Percentiles rank a stretch among this genome's conserved stretches.
Evolutionary conservation across 139 green algal genomes (phyloP).

Genomic region (Coelastrella sp.): DNA sequence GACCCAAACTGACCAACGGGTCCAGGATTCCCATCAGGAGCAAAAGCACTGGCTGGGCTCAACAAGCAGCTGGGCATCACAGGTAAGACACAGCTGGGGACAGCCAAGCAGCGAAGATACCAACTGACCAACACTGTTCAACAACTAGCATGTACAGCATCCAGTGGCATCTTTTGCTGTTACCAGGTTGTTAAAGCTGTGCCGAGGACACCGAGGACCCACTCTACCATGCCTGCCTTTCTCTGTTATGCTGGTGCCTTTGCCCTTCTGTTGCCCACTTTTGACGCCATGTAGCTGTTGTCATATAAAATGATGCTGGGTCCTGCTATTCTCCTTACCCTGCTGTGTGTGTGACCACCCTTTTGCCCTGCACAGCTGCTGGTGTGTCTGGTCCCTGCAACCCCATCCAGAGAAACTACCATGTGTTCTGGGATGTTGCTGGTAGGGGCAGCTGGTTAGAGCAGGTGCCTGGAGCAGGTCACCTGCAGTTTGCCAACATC

Average conservation of each 20-base stretch:
- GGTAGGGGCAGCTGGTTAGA: slow-evolving; percentile 35
- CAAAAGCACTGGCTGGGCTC: too few relatives aligned
- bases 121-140: too few relatives aligned
- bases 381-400: slow-evolving; percentile 63
- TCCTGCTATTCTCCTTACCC: not conserved
- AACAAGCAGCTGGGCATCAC: not conserved
- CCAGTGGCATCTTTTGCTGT: not conserved
- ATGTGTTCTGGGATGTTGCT: slow-evolving; percentile 31
- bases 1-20: too few relatives aligned
- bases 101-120: not conserved
- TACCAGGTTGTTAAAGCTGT: too few relatives aligned
- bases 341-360: too few relatives aligned
- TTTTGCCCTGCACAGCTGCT: too few relatives aligned
- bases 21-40: too few relatives aligned
- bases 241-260: too few relatives aligned
- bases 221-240: too few relatives aligned
- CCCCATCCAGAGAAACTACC: slow-evolving; percentile 55
- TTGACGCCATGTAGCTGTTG: too few relatives aligned
- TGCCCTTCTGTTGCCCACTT: too few relatives aligned
- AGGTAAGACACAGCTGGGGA: not conserved
- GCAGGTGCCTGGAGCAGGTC: slow-evolving; percentile 8
- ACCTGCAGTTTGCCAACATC: slow-evolving; percentile 39
- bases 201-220: too few relatives aligned
- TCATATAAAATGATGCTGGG: not conserved
- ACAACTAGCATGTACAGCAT: not conserved